Conservation (phyloP, 1,139 yeast genomes). For the Geotrichum candidum region DNA sequence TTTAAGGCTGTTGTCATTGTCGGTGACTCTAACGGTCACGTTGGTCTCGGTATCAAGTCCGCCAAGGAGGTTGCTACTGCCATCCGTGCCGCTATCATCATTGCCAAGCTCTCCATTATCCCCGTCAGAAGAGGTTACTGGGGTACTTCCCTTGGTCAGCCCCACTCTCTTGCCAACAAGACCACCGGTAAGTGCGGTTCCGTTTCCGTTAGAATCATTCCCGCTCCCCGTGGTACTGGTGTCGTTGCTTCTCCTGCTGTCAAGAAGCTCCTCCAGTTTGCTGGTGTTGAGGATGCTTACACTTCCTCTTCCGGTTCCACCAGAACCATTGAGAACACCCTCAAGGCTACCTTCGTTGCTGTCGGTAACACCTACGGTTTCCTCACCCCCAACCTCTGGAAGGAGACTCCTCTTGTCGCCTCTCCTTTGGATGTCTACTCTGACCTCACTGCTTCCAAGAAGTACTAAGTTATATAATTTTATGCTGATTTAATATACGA, state of each 20-base stretch:
- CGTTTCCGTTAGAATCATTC: slow-evolving; percentile 95
- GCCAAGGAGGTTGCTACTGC: slow-evolving; percentile 99
- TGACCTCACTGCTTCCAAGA: slow-evolving; percentile 31
- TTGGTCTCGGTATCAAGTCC: slow-evolving; percentile 99
- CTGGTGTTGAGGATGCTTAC: slow-evolving; percentile 99
- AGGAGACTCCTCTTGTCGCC: slow-evolving; percentile 71
- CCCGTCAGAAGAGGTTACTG: slow-evolving; percentile 99
- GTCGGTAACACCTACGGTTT: slow-evolving; percentile 99
- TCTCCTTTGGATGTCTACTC: slow-evolving; percentile 90
- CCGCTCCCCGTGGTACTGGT: slow-evolving; percentile 99
- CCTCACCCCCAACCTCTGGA: slow-evolving; percentile 99
- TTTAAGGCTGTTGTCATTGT: slow-evolving; percentile 99
- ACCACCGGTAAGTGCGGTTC: slow-evolving; percentile 99
- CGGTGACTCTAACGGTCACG: slow-evolving; percentile 99
- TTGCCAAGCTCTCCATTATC: slow-evolving; percentile 96
- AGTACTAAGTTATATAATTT: slow-evolving; percentile 10
- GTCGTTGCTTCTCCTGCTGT: slow-evolving; percentile 99
- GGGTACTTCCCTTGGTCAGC: slow-evolving; percentile 99
- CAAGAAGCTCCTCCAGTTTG: slow-evolving; percentile 96
- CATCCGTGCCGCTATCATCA: slow-evolving; percentile 98
- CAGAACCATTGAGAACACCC: slow-evolving; percentile 99
- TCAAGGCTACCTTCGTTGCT: slow-evolving; percentile 99
- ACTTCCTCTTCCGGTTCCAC: slow-evolving; percentile 98
- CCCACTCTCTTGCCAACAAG: slow-evolving; percentile 98
- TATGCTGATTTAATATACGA: background rate